Conservation (phyloP, 2,329 filamentous ascomycete genomes). For the Aspergillus clavatus region DNA sequence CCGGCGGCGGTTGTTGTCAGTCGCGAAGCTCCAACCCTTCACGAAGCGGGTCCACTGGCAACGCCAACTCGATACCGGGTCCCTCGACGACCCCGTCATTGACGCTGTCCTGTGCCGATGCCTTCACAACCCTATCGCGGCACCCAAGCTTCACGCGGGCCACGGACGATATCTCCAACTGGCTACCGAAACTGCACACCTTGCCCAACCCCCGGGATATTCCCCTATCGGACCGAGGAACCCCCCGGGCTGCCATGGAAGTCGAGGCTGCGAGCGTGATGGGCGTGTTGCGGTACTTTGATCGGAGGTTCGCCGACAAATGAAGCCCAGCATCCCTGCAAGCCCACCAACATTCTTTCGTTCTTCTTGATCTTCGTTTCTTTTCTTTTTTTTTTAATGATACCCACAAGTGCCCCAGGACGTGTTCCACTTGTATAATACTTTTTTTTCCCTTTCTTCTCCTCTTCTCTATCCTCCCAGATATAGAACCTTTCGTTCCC, state of each 20-base stretch:
- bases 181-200: conserved; percentile 68
- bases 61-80: conserved; percentile 23
- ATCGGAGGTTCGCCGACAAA: conserved; percentile 59
- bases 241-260: conserved; percentile 57
- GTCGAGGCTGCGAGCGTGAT: conserved; percentile 80
- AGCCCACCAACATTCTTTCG: background rate
- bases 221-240: conserved; percentile 22
- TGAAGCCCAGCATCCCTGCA: conserved; percentile 11
- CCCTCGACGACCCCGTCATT: conserved; percentile 41
- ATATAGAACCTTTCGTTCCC: background rate
- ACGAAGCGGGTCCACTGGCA: conserved; percentile 17
- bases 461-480: background rate
- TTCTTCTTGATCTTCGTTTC: conserved; percentile 2
- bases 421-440: conserved; percentile 5
- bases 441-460: background rate
- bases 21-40: conserved; percentile 26
- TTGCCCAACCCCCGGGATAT: conserved; percentile 39
- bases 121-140: conserved; percentile 72
- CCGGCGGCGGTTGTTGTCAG: conserved; percentile 60
- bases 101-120: conserved; percentile 68
- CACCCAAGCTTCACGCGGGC: conserved; percentile 72
- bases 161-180: conserved; percentile 67
- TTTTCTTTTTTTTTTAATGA: conserved; percentile 15
- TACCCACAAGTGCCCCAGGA: conserved; percentile 23
- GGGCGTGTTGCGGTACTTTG: conserved; percentile 78